Evolutionary conservation across 2,329 filamentous ascomycete genomes (phyloP).

Genomic region (Botrytis sinoallii): DNA sequence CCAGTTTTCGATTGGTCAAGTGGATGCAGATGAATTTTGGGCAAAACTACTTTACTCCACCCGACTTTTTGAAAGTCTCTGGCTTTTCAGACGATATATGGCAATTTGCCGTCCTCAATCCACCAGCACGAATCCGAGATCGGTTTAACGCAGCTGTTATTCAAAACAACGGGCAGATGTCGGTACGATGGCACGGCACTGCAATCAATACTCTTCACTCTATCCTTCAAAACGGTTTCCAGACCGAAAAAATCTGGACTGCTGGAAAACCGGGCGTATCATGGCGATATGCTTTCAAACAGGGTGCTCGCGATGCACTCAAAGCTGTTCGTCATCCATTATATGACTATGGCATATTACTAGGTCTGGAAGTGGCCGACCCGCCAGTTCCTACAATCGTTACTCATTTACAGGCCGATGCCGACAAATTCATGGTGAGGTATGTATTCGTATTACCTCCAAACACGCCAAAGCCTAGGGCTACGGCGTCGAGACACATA

Average conservation of each 20-base stretch:
- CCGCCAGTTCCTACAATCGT: neutral
- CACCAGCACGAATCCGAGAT: neutral
- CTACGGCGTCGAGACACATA: neutral
- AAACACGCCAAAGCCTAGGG: neutral
- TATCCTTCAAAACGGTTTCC: neutral
- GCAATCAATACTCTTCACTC: neutral
- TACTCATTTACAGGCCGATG: too few relatives aligned
- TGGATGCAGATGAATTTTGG: neutral
- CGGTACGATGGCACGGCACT: constrained; percentile 3
- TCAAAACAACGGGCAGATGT: neutral
- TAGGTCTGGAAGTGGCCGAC: neutral
- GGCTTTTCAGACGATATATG: neutral
- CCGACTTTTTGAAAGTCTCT: neutral
- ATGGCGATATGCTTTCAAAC: neutral
- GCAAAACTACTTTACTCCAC: neutral
- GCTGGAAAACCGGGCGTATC: neutral
- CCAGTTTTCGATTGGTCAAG: neutral
- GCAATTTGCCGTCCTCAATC: neutral
- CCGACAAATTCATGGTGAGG: neutral
- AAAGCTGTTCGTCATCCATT: neutral
- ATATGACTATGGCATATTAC: neutral
- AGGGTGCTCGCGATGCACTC: neutral
- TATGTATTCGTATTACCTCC: constrained; percentile 3
- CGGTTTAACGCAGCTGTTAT: neutral
- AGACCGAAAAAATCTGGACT: neutral